A percentile compares a stretch with the other conserved stretches of the same genome.
Evolutionary conservation across 1,284 basidiomycete species (phyloP).

Genomic region (Fomes fomentarius): DNA sequence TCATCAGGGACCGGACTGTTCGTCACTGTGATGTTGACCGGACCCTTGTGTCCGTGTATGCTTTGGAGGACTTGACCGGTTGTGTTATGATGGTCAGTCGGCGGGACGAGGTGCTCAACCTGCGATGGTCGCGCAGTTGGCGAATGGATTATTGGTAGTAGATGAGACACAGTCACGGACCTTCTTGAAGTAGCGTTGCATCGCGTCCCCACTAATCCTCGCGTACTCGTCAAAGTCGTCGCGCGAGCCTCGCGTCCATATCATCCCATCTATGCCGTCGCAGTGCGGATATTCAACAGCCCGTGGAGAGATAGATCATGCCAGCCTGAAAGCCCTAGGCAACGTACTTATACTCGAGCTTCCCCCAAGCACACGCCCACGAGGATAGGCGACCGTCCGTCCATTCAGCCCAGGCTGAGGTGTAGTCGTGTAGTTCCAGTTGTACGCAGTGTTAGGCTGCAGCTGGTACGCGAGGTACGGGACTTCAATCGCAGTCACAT

Average conservation of each 20-base stretch:
- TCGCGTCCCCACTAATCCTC: slow-evolving; percentile 36
- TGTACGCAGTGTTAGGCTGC: slow-evolving; percentile 24
- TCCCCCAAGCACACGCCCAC: slow-evolving; percentile 42
- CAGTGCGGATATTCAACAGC: no score
- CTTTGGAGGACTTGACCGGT: slow-evolving; percentile 15
- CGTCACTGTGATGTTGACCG: slow-evolving; percentile 37
- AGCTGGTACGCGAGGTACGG: slow-evolving; percentile 28
- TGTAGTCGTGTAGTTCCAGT: slow-evolving; percentile 42
- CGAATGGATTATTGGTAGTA: no score
- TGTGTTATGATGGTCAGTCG: slow-evolving; percentile 22
- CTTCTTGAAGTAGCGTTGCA: slow-evolving; percentile 38
- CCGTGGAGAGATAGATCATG: neutral
- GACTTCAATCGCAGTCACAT: slow-evolving; percentile 23
- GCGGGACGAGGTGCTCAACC: slow-evolving; percentile 22
- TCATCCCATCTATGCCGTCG: slow-evolving; percentile 46
- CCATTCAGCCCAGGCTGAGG: slow-evolving; percentile 36
- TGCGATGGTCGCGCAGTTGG: neutral
- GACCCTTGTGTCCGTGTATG: slow-evolving; percentile 30
- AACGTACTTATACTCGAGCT: slow-evolving; percentile 40
- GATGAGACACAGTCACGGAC: no score
- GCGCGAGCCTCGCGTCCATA: slow-evolving; percentile 43
- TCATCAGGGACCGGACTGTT: slow-evolving; percentile 38
- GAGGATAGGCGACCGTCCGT: slow-evolving; percentile 33
- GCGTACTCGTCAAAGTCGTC: slow-evolving; percentile 46
- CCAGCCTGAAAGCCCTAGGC: slow-evolving; percentile 16